phyloP scores from a whole-genome alignment of 805 yeast species.

The Kurtzmaniella fragi region DNA sequence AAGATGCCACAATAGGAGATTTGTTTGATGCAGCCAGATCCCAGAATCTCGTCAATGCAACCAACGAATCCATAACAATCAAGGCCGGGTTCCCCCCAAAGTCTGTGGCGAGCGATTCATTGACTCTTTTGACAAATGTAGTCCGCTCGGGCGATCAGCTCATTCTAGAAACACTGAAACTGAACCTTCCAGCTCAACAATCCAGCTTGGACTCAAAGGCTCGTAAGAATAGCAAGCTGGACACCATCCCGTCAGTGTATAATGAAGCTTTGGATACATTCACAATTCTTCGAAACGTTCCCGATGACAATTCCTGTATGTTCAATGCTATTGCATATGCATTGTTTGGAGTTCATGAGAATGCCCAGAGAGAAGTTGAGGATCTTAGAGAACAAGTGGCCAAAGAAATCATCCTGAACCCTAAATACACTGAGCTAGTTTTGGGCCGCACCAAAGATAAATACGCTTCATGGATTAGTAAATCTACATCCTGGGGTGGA shows the following conservation, averaged over 20 bases:
- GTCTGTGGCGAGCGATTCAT: conserved; percentile 22
- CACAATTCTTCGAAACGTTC: conserved; percentile 51
- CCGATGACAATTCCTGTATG: conserved; percentile 76
- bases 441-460: conserved; percentile 46
- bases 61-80: conserved; percentile 16
- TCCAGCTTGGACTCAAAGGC: not conserved
- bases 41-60: not conserved
- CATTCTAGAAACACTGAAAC: conserved; percentile 24
- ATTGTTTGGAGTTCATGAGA: conserved; percentile 17
- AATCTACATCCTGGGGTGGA: conserved; percentile 74
- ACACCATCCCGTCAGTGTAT: conserved; percentile 19
- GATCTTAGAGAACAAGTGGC: conserved; percentile 48
- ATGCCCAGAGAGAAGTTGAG: conserved; percentile 18
- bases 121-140: conserved; percentile 20
- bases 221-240: conserved; percentile 1
- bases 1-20: conserved; percentile 28
- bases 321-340: conserved; percentile 62
- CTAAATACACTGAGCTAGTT: conserved; percentile 46
- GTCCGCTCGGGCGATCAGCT: conserved; percentile 59
- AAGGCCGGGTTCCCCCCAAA: conserved; percentile 63
- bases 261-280: conserved; percentile 19
- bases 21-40: conserved; percentile 17
- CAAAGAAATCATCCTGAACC: conserved; percentile 35
- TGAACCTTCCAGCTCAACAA: not conserved
- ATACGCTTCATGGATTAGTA: conserved; percentile 58